These are phyloP conservation scores for Kwoniella botswanensis DNA, from an alignment of 768 basidiomycete genomes.

Conservation along the genomic window DNA sequence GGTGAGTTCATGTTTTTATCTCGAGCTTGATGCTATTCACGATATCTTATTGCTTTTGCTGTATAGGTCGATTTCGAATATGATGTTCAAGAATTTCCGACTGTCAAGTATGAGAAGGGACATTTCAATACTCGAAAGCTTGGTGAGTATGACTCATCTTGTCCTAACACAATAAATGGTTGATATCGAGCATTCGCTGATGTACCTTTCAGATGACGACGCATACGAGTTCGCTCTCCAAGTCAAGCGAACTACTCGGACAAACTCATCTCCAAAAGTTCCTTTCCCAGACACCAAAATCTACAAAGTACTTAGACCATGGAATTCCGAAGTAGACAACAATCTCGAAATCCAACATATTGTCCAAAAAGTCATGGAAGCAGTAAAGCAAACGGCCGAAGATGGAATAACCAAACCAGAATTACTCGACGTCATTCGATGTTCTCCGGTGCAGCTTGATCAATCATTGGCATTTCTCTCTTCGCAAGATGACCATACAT, in stretches of 20 bases:
- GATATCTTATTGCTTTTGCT: too few species aligned
- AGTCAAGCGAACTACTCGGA: constrained; percentile 5
- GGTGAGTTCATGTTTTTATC: constrained; percentile 59
- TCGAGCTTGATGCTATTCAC: too few species aligned
- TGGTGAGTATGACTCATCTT: constrained; percentile 22
- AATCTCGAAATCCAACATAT: not conserved
- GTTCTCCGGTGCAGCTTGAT: not conserved
- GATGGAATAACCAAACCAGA: constrained; percentile 39
- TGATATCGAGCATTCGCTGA: not conserved
- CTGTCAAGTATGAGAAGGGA: constrained; percentile 67
- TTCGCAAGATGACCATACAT: constrained; percentile 5
- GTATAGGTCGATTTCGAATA: constrained; percentile 73
- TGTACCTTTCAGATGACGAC: constrained; percentile 41
- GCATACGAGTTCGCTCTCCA: constrained; percentile 44
- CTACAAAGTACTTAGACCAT: not conserved
- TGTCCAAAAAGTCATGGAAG: constrained; percentile 12
- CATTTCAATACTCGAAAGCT: constrained; percentile 67
- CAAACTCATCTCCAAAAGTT: not conserved
- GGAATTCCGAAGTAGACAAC: not conserved
- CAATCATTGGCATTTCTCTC: constrained; percentile 24
- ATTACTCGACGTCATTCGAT: constrained; percentile 10
- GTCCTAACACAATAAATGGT: too few species aligned
- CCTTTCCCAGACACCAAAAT: not conserved
- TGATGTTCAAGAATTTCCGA: constrained; percentile 68
- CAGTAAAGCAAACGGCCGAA: constrained; percentile 30